Conservation (phyloP, 495 filamentous ascomycete genomes). For the Apodospora peruviana region DNA sequence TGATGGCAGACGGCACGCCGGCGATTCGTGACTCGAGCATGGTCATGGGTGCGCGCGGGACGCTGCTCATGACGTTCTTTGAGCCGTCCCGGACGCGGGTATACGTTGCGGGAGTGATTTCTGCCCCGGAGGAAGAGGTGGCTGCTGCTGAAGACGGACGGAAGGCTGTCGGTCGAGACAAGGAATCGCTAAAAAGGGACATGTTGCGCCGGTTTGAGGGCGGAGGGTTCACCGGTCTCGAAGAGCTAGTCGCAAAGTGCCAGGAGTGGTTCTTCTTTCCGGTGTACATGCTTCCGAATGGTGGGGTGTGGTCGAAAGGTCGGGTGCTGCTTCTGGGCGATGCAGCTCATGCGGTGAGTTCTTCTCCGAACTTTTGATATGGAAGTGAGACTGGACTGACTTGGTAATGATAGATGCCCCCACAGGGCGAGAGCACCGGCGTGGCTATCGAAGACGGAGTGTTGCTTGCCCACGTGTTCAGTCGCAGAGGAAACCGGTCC, state of each 20-base stretch:
- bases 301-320: constrained; percentile 42
- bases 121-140: constrained; percentile 45
- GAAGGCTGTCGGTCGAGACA: constrained; percentile 36
- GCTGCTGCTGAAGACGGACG: constrained; percentile 39
- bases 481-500: constrained; percentile 19
- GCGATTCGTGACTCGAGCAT: constrained; percentile 45
- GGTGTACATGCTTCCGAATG: constrained; percentile 49
- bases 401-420: constrained; percentile 44
- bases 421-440: constrained; percentile 55
- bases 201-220: constrained; percentile 41
- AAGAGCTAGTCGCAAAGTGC: constrained; percentile 41
- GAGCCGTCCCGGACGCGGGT: constrained; percentile 39
- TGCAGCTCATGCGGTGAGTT: constrained; percentile 51
- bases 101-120: constrained; percentile 43
- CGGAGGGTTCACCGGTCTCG: constrained; percentile 41
- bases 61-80: constrained; percentile 47
- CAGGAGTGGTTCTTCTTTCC: constrained; percentile 56
- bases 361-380: background rate
- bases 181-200: constrained; percentile 33
- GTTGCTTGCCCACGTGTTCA: constrained; percentile 47
- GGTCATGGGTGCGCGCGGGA: constrained; percentile 49
- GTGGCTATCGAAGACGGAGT: constrained; percentile 59
- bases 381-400: background rate
- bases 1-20: constrained; percentile 20
- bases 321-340: constrained; percentile 48